Evolutionary conservation across 345 rosid species (phyloP).

Genomic region (Lagerstroemia speciosa): DNA sequence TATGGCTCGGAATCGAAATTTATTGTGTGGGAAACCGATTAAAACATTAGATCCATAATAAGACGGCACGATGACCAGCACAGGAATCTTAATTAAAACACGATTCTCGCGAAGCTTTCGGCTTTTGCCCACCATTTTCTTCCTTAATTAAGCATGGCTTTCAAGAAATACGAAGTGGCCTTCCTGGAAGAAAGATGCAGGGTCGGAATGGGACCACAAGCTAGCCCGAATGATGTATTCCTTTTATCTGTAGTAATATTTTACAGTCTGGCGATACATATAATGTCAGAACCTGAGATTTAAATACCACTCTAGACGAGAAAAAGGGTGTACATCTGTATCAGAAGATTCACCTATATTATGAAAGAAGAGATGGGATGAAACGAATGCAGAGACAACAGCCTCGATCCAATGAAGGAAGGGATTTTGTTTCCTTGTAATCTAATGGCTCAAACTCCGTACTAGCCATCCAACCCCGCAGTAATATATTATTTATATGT

Average conservation of each 20-base stretch:
- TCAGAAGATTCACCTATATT: constrained; percentile 22
- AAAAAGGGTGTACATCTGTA: constrained; percentile 21
- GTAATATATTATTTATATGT: background rate
- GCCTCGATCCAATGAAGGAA: constrained; percentile 30
- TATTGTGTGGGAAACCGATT: background rate
- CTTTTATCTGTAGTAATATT: too few species aligned
- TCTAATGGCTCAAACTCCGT: constrained; percentile 20
- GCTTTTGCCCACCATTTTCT: constrained; percentile 32
- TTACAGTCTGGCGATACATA: too few species aligned
- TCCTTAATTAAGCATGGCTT: constrained; percentile 9
- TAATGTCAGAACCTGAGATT: too few species aligned
- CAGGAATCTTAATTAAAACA: constrained; percentile 19
- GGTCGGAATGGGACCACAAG: background rate
- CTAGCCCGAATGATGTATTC: background rate
- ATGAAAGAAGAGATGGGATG: constrained; percentile 24
- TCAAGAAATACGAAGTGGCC: background rate
- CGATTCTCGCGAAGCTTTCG: constrained; percentile 40
- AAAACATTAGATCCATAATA: background rate
- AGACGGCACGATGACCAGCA: constrained; percentile 11
- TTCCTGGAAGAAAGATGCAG: background rate
- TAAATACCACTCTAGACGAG: constrained; percentile 2
- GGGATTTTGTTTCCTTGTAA: constrained; percentile 41
- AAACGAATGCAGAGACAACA: constrained; percentile 50
- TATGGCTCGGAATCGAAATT: background rate
- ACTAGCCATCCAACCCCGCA: constrained; percentile 16